Conservation (phyloP, 139 green algal species). For the Picochlorum sp. region DNA sequence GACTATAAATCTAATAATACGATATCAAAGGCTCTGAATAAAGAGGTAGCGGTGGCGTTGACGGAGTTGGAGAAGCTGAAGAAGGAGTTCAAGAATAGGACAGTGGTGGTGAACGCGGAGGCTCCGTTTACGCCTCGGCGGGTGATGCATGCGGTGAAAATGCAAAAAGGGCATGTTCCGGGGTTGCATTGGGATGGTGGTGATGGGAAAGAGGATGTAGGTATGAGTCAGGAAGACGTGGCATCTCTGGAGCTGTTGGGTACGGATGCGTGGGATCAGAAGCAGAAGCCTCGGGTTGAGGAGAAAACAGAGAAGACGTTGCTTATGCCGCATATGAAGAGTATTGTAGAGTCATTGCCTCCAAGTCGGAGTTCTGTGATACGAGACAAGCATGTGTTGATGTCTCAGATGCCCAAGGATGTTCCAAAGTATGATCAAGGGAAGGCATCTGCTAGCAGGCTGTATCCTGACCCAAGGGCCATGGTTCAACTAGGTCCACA, state of each 20-base stretch:
- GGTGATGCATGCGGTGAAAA: constrained; percentile 29
- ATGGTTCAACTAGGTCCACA: neutral
- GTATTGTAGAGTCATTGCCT: too few relatives aligned
- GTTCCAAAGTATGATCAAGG: too few relatives aligned
- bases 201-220: neutral
- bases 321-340: too few relatives aligned
- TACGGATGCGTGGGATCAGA: neutral
- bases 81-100: constrained; percentile 19
- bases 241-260: neutral
- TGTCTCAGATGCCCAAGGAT: too few relatives aligned
- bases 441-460: too few relatives aligned
- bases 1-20: constrained; percentile 27
- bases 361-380: too few relatives aligned
- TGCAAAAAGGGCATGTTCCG: constrained; percentile 47
- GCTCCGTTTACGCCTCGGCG: constrained; percentile 30
- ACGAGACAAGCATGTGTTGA: too few relatives aligned
- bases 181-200: constrained; percentile 19
- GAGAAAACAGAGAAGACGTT: too few relatives aligned
- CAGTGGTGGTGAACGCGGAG: constrained; percentile 5
- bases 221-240: neutral
- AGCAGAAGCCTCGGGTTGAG: too few relatives aligned
- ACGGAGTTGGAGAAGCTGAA: constrained; percentile 63
- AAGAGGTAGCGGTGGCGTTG: constrained; percentile 14
- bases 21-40: constrained; percentile 21
- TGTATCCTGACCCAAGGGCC: neutral